Evolutionary conservation across 345 rosid genomes (phyloP).

Genomic region (Isatis tinctoria): DNA sequence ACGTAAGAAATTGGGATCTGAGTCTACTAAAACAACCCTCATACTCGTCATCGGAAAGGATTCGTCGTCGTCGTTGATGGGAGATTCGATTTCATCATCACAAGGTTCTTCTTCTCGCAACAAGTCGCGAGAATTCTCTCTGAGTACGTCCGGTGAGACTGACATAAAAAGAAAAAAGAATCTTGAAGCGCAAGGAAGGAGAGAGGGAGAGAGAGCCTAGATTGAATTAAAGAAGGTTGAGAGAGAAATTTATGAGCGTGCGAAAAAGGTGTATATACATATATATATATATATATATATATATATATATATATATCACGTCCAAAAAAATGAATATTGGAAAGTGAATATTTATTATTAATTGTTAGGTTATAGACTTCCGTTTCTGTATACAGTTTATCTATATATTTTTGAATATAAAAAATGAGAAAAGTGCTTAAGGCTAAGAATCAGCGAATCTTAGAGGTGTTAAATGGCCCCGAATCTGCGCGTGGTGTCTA

Average conservation of each 20-base stretch:
- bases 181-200: conserved; percentile 8
- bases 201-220: neutral
- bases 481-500: too few relatives aligned
- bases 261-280: neutral
- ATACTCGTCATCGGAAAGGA: neutral
- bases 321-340: neutral
- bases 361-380: neutral
- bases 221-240: conserved; percentile 16
- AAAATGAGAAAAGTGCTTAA: neutral
- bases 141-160: neutral
- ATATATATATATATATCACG: conserved; percentile 11
- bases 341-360: conserved; percentile 17
- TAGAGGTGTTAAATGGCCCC: too few relatives aligned
- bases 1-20: conserved; percentile 5
- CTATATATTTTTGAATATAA: neutral
- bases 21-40: conserved; percentile 25
- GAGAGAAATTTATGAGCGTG: conserved; percentile 15
- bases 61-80: neutral
- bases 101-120: neutral
- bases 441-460: too few relatives aligned
- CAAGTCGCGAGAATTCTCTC: neutral
- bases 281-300: too few relatives aligned
- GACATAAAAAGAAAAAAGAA: neutral
- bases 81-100: neutral
- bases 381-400: neutral